A percentile compares a stretch with the other conserved stretches of the same genome.
These are phyloP conservation scores for Colletotrichum neosansevieriae DNA, from an alignment of 2,329 filamentous ascomycete genomes.

Conservation along the genomic window DNA sequence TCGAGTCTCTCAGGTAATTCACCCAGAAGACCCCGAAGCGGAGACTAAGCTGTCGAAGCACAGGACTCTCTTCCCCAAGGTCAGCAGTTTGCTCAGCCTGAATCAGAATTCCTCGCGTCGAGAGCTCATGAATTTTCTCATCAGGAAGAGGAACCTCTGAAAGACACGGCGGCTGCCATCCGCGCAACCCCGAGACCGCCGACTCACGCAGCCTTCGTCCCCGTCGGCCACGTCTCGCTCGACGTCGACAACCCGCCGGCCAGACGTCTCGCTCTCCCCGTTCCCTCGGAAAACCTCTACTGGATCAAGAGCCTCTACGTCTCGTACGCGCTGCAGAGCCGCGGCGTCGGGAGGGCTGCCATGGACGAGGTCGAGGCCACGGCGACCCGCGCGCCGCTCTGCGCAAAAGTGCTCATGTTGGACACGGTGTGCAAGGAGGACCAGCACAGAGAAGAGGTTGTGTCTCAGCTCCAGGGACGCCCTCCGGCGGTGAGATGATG, in stretches of 20 bases:
- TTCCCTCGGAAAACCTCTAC: conserved; percentile 42
- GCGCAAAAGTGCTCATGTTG: conserved; percentile 44
- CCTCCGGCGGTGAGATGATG: conserved; percentile 14
- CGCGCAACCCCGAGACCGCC: conserved; percentile 29
- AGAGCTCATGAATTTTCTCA: no score
- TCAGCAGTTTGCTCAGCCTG: no score
- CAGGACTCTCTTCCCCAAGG: conserved; percentile 40
- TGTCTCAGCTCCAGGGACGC: not conserved
- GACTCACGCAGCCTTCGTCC: conserved; percentile 41
- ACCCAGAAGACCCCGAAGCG: conserved; percentile 23
- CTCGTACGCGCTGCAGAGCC: conserved; percentile 42
- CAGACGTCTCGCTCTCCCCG: conserved; percentile 31
- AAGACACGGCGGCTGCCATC: conserved; percentile 36
- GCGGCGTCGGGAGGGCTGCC: conserved; percentile 46
- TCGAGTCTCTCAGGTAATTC: conserved; percentile 35
- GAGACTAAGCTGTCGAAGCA: conserved; percentile 43
- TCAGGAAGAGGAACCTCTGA: conserved; percentile 39
- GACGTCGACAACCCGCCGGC: conserved; percentile 40
- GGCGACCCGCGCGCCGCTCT: conserved; percentile 44
- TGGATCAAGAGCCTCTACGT: conserved; percentile 50
- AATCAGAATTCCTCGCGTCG: no score
- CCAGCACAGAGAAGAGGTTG: conserved; percentile 15
- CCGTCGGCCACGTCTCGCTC: conserved; percentile 49
- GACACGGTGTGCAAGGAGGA: conserved; percentile 46
- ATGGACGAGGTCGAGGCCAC: conserved; percentile 48